These are phyloP conservation scores for Isabelozyma pseudorhagii DNA, from an alignment of 805 yeast species.

Conservation along the genomic window DNA sequence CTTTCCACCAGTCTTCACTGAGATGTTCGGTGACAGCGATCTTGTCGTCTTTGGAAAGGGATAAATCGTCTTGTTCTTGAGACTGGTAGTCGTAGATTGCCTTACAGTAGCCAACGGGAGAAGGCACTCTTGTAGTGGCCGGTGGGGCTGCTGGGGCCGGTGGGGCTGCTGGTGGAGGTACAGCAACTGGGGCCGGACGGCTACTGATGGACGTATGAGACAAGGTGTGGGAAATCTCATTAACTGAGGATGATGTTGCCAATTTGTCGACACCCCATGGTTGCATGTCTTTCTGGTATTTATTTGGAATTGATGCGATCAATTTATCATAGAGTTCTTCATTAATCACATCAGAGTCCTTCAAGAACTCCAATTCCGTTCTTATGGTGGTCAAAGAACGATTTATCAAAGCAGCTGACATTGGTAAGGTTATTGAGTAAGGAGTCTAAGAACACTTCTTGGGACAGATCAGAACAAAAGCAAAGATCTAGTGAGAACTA, in stretches of 20 bases:
- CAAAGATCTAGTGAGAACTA: too few species aligned
- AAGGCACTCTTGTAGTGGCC: conserved; percentile 17
- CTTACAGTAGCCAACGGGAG: conserved; percentile 42
- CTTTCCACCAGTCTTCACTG: conserved; percentile 91
- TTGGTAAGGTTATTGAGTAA: conserved; percentile 5
- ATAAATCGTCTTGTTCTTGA: conserved; percentile 73
- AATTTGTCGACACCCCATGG: conserved; percentile 44
- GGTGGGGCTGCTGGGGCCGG: conserved; percentile 8
- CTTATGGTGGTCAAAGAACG: conserved; percentile 73
- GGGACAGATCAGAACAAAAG: not conserved
- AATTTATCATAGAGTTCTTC: conserved; percentile 53
- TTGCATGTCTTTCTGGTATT: conserved; percentile 48
- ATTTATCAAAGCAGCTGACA: conserved; percentile 62
- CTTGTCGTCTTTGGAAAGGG: conserved; percentile 62
- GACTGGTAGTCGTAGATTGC: conserved; percentile 76
- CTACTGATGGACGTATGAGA: conserved; percentile 6
- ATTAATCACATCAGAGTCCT: conserved; percentile 70
- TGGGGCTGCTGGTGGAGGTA: conserved; percentile 7
- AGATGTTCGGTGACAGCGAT: conserved; percentile 68
- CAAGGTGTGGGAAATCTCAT: conserved; percentile 3
- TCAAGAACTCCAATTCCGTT: conserved; percentile 77
- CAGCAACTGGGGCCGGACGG: conserved; percentile 6
- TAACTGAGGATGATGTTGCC: conserved; percentile 1
- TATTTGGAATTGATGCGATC: conserved; percentile 51
- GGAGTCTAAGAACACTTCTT: not conserved